Conservation (phyloP, 768 basidiomycete genomes). For the Calocybe indica region DNA sequence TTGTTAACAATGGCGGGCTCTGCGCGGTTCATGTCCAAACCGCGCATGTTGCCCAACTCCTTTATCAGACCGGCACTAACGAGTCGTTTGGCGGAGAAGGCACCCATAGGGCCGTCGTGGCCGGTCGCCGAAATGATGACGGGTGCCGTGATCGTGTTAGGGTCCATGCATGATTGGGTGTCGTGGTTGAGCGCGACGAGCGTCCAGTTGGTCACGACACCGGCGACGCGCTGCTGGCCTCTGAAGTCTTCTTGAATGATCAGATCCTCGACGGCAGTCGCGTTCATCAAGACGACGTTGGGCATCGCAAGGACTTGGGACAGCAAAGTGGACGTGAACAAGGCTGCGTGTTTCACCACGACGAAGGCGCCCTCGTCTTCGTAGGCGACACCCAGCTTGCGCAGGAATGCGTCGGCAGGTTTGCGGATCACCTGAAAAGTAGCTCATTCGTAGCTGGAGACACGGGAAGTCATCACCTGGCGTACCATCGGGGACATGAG, state of each 20-base stretch:
- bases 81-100: slow-evolving; percentile 75
- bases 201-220: slow-evolving; percentile 51
- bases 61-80: slow-evolving; percentile 70
- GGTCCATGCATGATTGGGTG: slow-evolving; percentile 75
- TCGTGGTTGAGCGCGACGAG: slow-evolving; percentile 58
- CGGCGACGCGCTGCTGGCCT: slow-evolving; percentile 41
- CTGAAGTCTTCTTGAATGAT: slow-evolving; percentile 59
- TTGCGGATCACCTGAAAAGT: slow-evolving; percentile 61
- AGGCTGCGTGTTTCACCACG: slow-evolving; percentile 76
- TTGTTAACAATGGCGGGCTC: slow-evolving; percentile 77
- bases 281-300: slow-evolving; percentile 73
- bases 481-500: slow-evolving; percentile 74
- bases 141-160: slow-evolving; percentile 78
- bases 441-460: neutral
- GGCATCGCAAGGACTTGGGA: slow-evolving; percentile 64
- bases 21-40: slow-evolving; percentile 77
- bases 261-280: slow-evolving; percentile 77
- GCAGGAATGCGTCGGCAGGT: slow-evolving; percentile 68
- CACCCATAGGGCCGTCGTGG: slow-evolving; percentile 77
- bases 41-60: slow-evolving; percentile 75
- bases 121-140: slow-evolving; percentile 68
- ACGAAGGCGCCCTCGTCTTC: slow-evolving; percentile 77
- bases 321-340: slow-evolving; percentile 75
- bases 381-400: slow-evolving; percentile 63
- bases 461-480: neutral